A percentile compares a stretch with the other conserved stretches of the same genome.
These are phyloP conservation scores for Coniferiporia weirii DNA, from an alignment of 1,284 basidiomycete genomes.

Conservation along the genomic window DNA sequence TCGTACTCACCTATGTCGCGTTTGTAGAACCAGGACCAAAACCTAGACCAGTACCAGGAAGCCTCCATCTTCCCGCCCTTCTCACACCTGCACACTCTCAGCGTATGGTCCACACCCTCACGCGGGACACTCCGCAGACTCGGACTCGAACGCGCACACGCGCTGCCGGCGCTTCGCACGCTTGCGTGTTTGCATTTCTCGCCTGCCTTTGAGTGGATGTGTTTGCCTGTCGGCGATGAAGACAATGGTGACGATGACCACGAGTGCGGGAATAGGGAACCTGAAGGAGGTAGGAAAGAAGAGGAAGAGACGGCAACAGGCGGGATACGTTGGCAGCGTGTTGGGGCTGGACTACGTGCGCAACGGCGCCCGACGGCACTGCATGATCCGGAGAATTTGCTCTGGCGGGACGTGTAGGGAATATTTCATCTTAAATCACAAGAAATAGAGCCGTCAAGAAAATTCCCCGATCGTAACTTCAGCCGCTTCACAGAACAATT, in stretches of 20 bases:
- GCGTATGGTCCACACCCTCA: constrained; percentile 8
- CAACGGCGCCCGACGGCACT: constrained; percentile 6
- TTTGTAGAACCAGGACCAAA: no score
- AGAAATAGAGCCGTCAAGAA: no score
- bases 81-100: constrained; percentile 8
- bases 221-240: constrained; percentile 9
- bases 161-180: constrained; percentile 5
- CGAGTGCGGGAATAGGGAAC: no score
- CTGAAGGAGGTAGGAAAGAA: no score
- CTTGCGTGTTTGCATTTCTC: constrained; percentile 13
- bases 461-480: no score
- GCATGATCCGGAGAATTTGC: constrained; percentile 10
- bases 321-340: not conserved
- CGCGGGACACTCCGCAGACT: not conserved
- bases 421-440: not conserved
- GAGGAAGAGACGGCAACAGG: not conserved
- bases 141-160: not conserved
- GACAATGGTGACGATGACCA: not conserved
- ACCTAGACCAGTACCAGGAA: no score
- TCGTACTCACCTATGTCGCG: no score
- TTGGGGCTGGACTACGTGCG: not conserved
- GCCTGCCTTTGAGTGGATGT: constrained; percentile 11
- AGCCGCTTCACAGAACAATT: no score
- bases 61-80: not conserved
- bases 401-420: constrained; percentile 7